Percentiles rank a stretch among this genome's conserved stretches.
phyloP scores from a whole-genome alignment of 352 stramenopile genomes.

The Phytopythium oedochilum region DNA sequence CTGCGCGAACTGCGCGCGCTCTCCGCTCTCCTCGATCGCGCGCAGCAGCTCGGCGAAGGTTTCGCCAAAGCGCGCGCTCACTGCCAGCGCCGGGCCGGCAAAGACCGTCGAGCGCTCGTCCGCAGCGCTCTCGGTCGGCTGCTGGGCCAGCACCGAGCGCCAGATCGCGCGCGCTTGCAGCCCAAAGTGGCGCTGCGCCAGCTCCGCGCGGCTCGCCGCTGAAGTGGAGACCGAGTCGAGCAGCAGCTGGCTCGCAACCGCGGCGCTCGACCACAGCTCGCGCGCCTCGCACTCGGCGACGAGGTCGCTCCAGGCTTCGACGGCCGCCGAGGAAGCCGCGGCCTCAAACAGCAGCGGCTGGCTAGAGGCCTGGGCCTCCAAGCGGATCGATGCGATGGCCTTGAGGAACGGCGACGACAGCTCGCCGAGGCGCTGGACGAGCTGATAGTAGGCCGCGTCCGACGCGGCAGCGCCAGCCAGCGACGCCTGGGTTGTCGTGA shows the following conservation, averaged over 20 bases:
- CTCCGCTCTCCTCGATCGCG: slow-evolving; percentile 19
- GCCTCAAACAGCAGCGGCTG: slow-evolving; percentile 6
- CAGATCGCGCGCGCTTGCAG: slow-evolving; percentile 51
- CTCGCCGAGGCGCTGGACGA: slow-evolving; percentile 22
- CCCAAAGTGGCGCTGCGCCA: slow-evolving; percentile 27
- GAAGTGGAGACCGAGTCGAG: neutral
- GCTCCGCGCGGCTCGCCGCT: neutral
- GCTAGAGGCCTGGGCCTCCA: slow-evolving; percentile 11
- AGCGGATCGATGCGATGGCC: slow-evolving; percentile 18
- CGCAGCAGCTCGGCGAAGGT: slow-evolving; percentile 30
- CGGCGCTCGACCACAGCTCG: slow-evolving; percentile 30
- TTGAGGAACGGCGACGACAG: slow-evolving; percentile 29
- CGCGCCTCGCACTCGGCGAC: slow-evolving; percentile 17
- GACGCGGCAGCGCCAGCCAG: neutral
- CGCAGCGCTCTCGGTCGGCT: slow-evolving; percentile 3
- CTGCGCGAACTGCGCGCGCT: slow-evolving; percentile 13
- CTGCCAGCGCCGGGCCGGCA: slow-evolving; percentile 13
- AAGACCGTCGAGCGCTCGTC: slow-evolving; percentile 16
- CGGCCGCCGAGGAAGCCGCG: neutral
- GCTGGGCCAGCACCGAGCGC: slow-evolving; percentile 16
- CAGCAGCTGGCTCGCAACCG: slow-evolving; percentile 36
- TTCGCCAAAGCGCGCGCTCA: slow-evolving; percentile 22
- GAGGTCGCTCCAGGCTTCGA: slow-evolving; percentile 15
- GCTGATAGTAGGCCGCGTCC: slow-evolving; percentile 12
- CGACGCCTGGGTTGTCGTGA: slow-evolving; percentile 1